Percentiles rank a stretch among this genome's conserved stretches.
Conservation (phyloP, 805 yeast species). For the Ogataea philodendri region DNA sequence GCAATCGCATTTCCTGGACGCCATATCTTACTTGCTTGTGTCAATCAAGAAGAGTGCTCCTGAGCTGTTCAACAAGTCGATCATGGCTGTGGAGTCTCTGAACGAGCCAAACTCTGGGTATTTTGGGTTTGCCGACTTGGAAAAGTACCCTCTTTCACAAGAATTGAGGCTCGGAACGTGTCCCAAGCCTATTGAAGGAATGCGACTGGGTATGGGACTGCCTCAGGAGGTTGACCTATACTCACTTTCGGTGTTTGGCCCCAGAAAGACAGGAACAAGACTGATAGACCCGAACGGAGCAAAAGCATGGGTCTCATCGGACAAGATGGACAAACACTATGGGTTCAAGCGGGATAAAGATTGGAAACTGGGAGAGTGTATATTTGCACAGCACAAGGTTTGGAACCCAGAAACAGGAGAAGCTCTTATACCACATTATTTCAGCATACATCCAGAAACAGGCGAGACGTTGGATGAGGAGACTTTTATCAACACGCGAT, state of each 20-base stretch:
- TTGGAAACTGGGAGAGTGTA: slow-evolving; percentile 76
- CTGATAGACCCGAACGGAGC: slow-evolving; percentile 64
- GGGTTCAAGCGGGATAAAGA: slow-evolving; percentile 62
- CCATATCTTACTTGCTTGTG: slow-evolving; percentile 49
- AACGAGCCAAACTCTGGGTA: slow-evolving; percentile 85
- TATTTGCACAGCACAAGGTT: slow-evolving; percentile 77
- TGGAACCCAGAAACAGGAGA: slow-evolving; percentile 54
- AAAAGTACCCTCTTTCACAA: slow-evolving; percentile 54
- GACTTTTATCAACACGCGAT: slow-evolving; percentile 62
- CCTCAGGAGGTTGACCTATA: slow-evolving; percentile 67
- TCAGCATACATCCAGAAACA: slow-evolving; percentile 38
- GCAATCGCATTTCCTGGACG: slow-evolving; percentile 57
- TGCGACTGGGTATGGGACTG: slow-evolving; percentile 77
- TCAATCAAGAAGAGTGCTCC: slow-evolving; percentile 42
- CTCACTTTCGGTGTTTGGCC: slow-evolving; percentile 72
- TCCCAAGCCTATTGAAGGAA: slow-evolving; percentile 75
- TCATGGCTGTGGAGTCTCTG: slow-evolving; percentile 78
- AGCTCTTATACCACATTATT: slow-evolving; percentile 51
- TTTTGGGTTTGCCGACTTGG: slow-evolving; percentile 59
- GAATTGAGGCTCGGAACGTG: slow-evolving; percentile 74
- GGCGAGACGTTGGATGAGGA: slow-evolving; percentile 45
- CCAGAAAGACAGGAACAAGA: slow-evolving; percentile 57
- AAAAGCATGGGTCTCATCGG: slow-evolving; percentile 63
- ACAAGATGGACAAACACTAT: slow-evolving; percentile 58
- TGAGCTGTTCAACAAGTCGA: slow-evolving; percentile 42